phyloP scores from a whole-genome alignment of 495 filamentous ascomycete genomes.

The Penicillium arizonense region DNA sequence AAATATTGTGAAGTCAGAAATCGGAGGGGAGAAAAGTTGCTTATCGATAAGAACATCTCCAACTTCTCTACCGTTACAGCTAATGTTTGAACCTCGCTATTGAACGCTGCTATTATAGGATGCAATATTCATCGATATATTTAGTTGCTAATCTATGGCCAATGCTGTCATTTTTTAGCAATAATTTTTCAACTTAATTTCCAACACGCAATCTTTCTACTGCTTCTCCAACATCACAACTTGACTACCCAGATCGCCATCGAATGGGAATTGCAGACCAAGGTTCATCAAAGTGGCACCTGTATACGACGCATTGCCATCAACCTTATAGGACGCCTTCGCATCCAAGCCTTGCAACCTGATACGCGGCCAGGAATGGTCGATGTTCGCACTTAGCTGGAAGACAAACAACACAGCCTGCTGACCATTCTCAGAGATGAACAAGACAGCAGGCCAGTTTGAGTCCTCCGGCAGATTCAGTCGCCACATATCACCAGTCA shows the following conservation, averaged over 20 bases:
- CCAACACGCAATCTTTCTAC: background rate
- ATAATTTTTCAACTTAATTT: no score
- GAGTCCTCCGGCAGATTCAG: slow-evolving; percentile 51
- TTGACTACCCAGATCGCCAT: slow-evolving; percentile 35
- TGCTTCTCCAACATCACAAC: slow-evolving; percentile 39
- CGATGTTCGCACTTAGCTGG: slow-evolving; percentile 39
- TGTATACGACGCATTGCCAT: slow-evolving; percentile 31
- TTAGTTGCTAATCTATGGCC: background rate
- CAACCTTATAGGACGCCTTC: slow-evolving; percentile 36
- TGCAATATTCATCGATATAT: background rate
- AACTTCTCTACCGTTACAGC: background rate
- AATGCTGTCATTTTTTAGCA: no score
- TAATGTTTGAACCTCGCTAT: no score
- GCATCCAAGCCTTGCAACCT: slow-evolving; percentile 44
- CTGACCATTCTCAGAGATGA: slow-evolving; percentile 40
- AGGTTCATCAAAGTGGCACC: slow-evolving; percentile 49
- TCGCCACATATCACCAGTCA: slow-evolving; percentile 51
- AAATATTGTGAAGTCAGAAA: background rate
- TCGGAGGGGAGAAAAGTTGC: slow-evolving; percentile 6
- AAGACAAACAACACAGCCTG: slow-evolving; percentile 48
- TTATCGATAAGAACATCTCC: slow-evolving; percentile 14
- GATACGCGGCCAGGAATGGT: slow-evolving; percentile 40
- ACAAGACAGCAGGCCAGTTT: slow-evolving; percentile 54
- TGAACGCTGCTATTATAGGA: no score
- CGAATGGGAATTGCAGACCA: slow-evolving; percentile 37